Base-by-base conservation (phyloP, 192 early-diverging fungal genomes). In the Podila minutissima region DNA sequence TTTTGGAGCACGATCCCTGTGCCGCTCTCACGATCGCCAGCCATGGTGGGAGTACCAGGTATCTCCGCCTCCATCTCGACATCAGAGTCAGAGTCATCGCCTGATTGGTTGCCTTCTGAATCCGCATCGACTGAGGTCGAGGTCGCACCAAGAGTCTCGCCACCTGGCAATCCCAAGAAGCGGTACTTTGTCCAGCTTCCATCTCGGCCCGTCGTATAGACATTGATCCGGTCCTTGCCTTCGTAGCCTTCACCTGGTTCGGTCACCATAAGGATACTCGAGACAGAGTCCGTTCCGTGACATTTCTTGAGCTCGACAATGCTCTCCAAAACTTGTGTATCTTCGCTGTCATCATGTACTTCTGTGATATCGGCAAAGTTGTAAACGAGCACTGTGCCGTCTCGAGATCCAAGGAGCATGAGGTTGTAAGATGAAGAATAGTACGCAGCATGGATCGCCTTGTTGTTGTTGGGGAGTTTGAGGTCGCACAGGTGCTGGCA, bases 161-260 rank as follows among this genome's bases (percentile, higher is more conserved):
- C 62, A 4, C 64, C 79, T 20, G 63, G 51, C 24, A 85, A 46
- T 1, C 74, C 81, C 60, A 55, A 63, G 12, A 91, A 71, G 4
- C 84, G 79, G 67, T 88, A 88, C 31, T 88, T 84, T 12, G 71
- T 85, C 74, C 87, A 93, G 26, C 83, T 79, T 2, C 93, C 93
- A 82, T 94, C 92, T 24, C 93, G 84, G 9, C 93, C 93, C 7
- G 89, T 87, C 2, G 88, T 89, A 61, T 85, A 88, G 20, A 93
- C 84, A 6, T 67, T 73, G 32, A 91, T 69, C 15, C 85, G 72
- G 58, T 87, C 74, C 20, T 74, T 76, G 6, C 73, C 66, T 41
- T 68, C 61, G 10, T 62, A 51, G 10, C 59, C 77, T 37, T 81
- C 77, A 4, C 71, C 71, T 35, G 13, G 29, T n/a, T 81, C 71